Evolutionary conservation across 2,329 filamentous ascomycete genomes (phyloP).

Genomic region (Bipolaris bicolor): DNA sequence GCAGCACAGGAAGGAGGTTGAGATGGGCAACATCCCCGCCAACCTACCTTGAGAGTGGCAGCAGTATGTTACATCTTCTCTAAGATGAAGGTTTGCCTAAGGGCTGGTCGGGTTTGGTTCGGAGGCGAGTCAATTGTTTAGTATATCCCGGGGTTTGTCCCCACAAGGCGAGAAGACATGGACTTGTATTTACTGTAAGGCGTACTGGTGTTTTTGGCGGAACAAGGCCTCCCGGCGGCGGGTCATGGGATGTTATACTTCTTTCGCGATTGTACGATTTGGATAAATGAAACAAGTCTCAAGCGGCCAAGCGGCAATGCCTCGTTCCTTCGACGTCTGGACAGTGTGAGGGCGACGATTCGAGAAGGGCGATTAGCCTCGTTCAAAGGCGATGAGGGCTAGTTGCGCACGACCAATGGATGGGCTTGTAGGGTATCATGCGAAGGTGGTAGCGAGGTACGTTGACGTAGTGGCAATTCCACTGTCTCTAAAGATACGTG

Average conservation of each 20-base stretch:
- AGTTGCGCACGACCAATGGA: constrained; percentile 3
- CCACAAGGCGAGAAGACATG: not conserved
- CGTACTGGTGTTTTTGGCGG: constrained; percentile 17
- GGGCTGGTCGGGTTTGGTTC: not conserved
- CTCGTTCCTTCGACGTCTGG: not conserved
- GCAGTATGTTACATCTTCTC: not conserved
- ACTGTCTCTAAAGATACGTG: not conserved
- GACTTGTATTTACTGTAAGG: not conserved
- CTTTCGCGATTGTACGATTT: constrained; percentile 7
- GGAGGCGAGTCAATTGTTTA: not conserved
- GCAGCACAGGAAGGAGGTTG: constrained; percentile 42
- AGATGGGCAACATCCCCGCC: constrained; percentile 27
- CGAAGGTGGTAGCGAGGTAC: constrained; percentile 1
- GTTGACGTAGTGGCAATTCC: not conserved
- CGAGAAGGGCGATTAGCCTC: not conserved
- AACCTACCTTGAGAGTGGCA: not conserved
- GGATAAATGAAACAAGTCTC: constrained; percentile 4
- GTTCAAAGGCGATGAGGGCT: not conserved
- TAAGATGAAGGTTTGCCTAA: not conserved
- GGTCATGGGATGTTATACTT: constrained; percentile 1
- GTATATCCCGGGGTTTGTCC: not conserved
- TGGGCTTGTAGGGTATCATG: constrained; percentile 7
- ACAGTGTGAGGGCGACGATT: not conserved
- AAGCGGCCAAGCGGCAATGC: not conserved
- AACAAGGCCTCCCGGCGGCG: constrained; percentile 2